Base-by-base conservation (phyloP, 1,139 yeast species). In the Diutina rugosa region DNA sequence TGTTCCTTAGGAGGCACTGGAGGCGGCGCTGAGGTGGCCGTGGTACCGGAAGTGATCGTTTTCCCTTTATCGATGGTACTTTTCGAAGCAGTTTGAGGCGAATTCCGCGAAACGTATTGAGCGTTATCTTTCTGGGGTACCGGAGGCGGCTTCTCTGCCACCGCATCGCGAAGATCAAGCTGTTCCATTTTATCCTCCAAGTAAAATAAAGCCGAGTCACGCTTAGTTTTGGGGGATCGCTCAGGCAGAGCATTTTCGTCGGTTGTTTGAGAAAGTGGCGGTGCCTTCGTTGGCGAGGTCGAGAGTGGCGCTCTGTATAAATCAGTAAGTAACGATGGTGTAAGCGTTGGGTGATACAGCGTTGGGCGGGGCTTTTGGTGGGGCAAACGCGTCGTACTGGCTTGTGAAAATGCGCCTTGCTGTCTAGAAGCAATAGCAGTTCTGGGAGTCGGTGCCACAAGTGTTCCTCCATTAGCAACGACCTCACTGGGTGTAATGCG, bases 361-460 rank as follows among this genome's bases (percentile, higher is more conserved):
- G 91, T 86, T 54, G 95, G 93, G 67, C 95, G 79, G 56, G 89
- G 90, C 64, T 80, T 84, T 66, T 81, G 79, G 30, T 60, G 62
- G 12, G 62, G 63, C 48, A 60, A 57, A 52, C 53, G 26, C 28
- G 53, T 29, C 14, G 35, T n/a, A n/a, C 16, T 49, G n/a, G 16
- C 28, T 6, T n/a, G 41, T 5, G 53, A 32, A 49, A 49, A 32
- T 2, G 14, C 16, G 4, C 53, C 53, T 12, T 46, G 28, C 3
- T 10, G 49, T 10, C 14, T 46, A 6, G 51, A 12, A 6, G 35
- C n/a, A 16, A 47, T 38, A 38, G 35, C 18, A 5, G 21, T 8
- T 14, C 29, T 28, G 14, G 49, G 32, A 30, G 35, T 9, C 12
- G 51, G 51, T 21, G 38, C 51, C 21, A 47, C 21, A 4, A 47